A percentile compares a stretch with the other conserved stretches of the same genome.
These are phyloP conservation scores for Macadamia integrifolia DNA, from an alignment of 164 flowering plant genomes.

Conservation along the genomic window DNA sequence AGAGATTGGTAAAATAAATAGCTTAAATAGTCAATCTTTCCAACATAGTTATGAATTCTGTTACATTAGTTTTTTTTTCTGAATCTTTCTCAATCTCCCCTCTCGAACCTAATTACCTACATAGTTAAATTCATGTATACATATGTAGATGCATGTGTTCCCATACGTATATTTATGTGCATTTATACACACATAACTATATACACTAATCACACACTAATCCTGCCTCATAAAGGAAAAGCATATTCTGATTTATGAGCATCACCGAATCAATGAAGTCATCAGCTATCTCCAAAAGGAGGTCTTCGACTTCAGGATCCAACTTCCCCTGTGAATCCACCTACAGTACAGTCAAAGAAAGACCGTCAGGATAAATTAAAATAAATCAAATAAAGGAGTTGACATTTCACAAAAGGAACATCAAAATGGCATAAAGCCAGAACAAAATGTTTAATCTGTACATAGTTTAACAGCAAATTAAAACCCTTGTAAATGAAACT, in stretches of 20 bases:
- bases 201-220: neutral
- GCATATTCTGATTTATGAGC: slow-evolving; percentile 2
- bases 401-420: neutral
- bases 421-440: neutral
- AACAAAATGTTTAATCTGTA: neutral
- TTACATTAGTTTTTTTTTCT: too few relatives aligned
- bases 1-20: too few relatives aligned
- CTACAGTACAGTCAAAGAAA: slow-evolving; percentile 22
- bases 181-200: slow-evolving; percentile 45
- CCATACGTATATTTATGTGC: too few relatives aligned
- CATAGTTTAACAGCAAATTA: neutral
- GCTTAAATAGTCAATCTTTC: too few relatives aligned
- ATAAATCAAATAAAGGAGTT: neutral
- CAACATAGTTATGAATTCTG: too few relatives aligned
- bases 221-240: slow-evolving; percentile 13
- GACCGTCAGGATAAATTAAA: neutral
- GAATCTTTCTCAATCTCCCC: too few relatives aligned
- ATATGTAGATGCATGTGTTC: too few relatives aligned
- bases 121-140: too few relatives aligned
- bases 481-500: neutral
- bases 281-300: slow-evolving; percentile 79
- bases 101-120: too few relatives aligned
- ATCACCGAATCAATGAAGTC: slow-evolving; percentile 79
- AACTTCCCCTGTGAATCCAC: slow-evolving; percentile 69
- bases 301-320: slow-evolving; percentile 89